Percentiles rank a stretch among this genome's conserved stretches.
phyloP scores from a whole-genome alignment of 306 rosid genomes.

The Trifolium repens region DNA sequence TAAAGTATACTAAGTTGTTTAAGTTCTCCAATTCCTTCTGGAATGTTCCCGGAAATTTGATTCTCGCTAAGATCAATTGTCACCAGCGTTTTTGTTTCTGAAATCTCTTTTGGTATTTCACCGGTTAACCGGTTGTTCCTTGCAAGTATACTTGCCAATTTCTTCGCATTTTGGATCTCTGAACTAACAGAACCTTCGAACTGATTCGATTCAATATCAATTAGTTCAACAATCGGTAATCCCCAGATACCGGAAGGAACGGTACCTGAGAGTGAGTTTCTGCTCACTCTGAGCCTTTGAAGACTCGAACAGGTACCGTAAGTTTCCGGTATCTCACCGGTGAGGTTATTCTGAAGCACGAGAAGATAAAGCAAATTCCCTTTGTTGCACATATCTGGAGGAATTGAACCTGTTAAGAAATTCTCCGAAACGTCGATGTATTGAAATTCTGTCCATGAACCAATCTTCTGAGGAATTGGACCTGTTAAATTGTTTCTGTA shows the following conservation, averaged over 20 bases:
- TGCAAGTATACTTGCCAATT: conserved; percentile 48
- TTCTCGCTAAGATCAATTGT: conserved; percentile 60
- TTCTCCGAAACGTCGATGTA: conserved; percentile 87
- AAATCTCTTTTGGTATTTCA: conserved; percentile 64
- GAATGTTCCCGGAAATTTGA: conserved; percentile 62
- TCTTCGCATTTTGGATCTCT: conserved; percentile 63
- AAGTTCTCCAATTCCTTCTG: conserved; percentile 60
- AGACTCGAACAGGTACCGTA: conserved; percentile 60
- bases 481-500: conserved; percentile 71
- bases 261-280: conserved; percentile 73
- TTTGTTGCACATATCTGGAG: conserved; percentile 78
- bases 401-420: conserved; percentile 69
- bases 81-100: conserved; percentile 59
- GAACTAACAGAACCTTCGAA: conserved; percentile 65
- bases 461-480: conserved; percentile 69
- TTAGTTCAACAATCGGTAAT: conserved; percentile 55
- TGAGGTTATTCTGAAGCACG: conserved; percentile 72
- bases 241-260: conserved; percentile 84
- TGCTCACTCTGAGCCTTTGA: conserved; percentile 66
- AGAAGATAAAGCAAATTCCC: conserved; percentile 62
- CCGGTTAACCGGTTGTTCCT: conserved; percentile 64
- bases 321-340: conserved; percentile 74
- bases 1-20: conserved; percentile 58
- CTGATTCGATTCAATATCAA: conserved; percentile 64
- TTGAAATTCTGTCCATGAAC: conserved; percentile 63